A percentile compares a stretch with the other conserved stretches of the same genome.
phyloP scores from a whole-genome alignment of 768 basidiomycete genomes.

The Kwoniella heveanensis region DNA sequence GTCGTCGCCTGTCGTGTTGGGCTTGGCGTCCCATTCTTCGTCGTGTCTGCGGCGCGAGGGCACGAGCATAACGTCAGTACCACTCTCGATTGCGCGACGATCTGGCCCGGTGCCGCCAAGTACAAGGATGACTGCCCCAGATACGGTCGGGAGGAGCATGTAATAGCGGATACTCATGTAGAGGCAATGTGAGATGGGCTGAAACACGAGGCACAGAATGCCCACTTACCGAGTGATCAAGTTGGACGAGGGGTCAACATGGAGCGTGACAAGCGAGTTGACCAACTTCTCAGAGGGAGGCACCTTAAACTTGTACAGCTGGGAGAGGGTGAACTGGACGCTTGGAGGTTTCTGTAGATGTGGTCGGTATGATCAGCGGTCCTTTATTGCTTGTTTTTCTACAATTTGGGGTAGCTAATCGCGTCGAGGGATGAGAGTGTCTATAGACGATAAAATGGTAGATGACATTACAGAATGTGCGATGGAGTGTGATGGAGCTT shows the following conservation, averaged over 20 bases:
- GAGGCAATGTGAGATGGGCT: background rate
- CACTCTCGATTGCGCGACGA: too few relatives aligned
- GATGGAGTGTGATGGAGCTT: too few relatives aligned
- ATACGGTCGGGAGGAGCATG: too few relatives aligned
- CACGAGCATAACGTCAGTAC: too few relatives aligned
- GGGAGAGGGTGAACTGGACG: conserved; percentile 46
- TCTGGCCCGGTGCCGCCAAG: too few relatives aligned
- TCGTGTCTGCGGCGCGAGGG: conserved; percentile 30
- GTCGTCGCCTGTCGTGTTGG: conserved; percentile 46
- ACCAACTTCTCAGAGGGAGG: conserved; percentile 41
- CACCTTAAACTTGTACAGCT: conserved; percentile 46
- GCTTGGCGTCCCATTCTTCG: conserved; percentile 52
- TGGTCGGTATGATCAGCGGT: too few relatives aligned
- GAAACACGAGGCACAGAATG: background rate
- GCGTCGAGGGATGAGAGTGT: too few relatives aligned
- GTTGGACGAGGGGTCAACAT: conserved; percentile 46
- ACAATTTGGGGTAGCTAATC: too few relatives aligned
- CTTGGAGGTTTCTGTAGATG: conserved; percentile 48
- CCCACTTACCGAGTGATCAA: conserved; percentile 42
- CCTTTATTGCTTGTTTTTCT: too few relatives aligned
- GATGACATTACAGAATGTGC: conserved; percentile 6
- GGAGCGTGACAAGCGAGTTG: conserved; percentile 49
- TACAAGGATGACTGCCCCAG: too few relatives aligned
- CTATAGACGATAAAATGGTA: background rate
- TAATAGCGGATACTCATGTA: too few relatives aligned